Evolutionary conservation across 345 rosid genomes (phyloP), one percentile per base, ranked within the genome.

Genomic region (Bruguiera gymnorhiza): DNA sequence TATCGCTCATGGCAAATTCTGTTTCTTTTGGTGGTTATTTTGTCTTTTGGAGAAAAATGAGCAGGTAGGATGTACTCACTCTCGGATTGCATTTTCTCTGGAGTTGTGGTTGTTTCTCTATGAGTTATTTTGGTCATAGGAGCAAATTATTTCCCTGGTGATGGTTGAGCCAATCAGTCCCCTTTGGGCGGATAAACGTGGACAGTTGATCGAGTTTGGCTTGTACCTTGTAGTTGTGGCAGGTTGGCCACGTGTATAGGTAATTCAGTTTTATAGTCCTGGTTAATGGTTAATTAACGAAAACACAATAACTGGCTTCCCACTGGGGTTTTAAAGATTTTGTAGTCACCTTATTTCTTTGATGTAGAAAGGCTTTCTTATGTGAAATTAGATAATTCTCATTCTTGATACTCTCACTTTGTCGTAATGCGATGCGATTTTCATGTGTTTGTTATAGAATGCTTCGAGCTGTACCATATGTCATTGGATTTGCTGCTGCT

Each of bases 241-340:
- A 23, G 23, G 46, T 50, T 31, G 29, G 56, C 24, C 57, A 65
- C 52, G 31, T 67, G 70, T 54, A 67, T 67, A 54, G 62, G 46
- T 52, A 32, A 13, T 67, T 23, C 36, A 67, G 70, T 13, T 54
- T 23, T 66, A 34, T 34, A 23, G 27, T 21, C 13, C 23, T 54
- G 30, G 18, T 56, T 56, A 21, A 24, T 43, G 18, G 16, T 43
- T 13, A 13, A 43, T 43, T 43, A 43, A 23, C 16, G 8, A 27
- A 9, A 13, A 34, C 55, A 48, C 26, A 6, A 18, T 9, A 34
- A 55, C 24, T 54, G 48, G 70, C 59, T 54, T 67, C 62, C 26
- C 21, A 0, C 34, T 21, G 21, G 51, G 48, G 51, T 34, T 32
- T 34, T 34, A 13, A 53, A 55, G 54, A 3, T 67, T 67, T 67